Percentiles rank a stretch among this genome's conserved stretches.
These are phyloP conservation scores for Phanerochaete sordida DNA, from an alignment of 768 basidiomycete species.

Conservation along the genomic window DNA sequence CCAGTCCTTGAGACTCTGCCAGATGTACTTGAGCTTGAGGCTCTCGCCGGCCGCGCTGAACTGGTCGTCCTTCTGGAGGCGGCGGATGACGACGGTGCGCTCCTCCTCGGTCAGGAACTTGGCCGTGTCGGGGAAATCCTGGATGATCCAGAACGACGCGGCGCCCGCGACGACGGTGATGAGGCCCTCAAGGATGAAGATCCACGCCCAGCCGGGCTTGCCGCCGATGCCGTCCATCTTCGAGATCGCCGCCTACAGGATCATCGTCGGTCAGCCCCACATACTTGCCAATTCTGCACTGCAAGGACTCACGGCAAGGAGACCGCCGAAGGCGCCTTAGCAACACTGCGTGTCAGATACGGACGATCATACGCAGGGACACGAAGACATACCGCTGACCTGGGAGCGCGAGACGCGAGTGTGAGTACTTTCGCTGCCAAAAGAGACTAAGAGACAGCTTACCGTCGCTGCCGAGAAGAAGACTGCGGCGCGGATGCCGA, in stretches of 20 bases:
- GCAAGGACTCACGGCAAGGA: slow-evolving; percentile 52
- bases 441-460: neutral
- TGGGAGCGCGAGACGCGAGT: neutral
- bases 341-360: neutral
- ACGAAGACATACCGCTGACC: slow-evolving; percentile 12
- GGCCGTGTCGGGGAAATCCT: slow-evolving; percentile 82
- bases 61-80: slow-evolving; percentile 64
- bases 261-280: neutral
- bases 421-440: neutral
- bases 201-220: slow-evolving; percentile 66
- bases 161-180: slow-evolving; percentile 62
- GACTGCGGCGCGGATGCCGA: slow-evolving; percentile 49
- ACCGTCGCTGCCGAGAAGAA: slow-evolving; percentile 67
- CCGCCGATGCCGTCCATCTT: slow-evolving; percentile 71
- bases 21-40: slow-evolving; percentile 54
- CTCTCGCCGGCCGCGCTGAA: slow-evolving; percentile 72
- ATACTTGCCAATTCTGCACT: neutral
- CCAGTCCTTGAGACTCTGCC: slow-evolving; percentile 61
- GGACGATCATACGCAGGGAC: neutral
- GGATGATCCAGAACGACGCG: slow-evolving; percentile 71
- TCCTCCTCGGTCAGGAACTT: slow-evolving; percentile 73
- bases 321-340: slow-evolving; percentile 71
- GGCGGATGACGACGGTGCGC: slow-evolving; percentile 59
- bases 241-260: slow-evolving; percentile 52
- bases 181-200: slow-evolving; percentile 74